Evolutionary conservation across 208 protist genomes (phyloP).

Genomic region (Zelonia costaricensis): DNA sequence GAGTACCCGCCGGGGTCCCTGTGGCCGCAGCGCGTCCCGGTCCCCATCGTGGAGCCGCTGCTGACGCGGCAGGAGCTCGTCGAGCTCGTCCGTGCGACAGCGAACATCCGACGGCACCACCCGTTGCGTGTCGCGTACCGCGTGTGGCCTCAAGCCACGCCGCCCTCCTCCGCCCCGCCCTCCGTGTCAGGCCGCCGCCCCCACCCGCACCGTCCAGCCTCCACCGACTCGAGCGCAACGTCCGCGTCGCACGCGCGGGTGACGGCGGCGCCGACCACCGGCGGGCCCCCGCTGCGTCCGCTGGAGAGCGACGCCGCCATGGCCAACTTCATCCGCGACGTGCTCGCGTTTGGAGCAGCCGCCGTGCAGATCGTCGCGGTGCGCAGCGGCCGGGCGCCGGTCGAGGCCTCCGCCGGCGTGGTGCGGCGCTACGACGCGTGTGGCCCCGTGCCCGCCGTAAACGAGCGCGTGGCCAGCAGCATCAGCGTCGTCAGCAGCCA

Average conservation of each 20-base stretch:
- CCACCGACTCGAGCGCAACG: too few species aligned
- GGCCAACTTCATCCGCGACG: slow-evolving; percentile 8
- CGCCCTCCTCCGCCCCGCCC: background rate
- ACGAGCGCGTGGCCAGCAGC: background rate
- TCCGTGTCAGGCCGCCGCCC: background rate
- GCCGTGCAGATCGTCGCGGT: slow-evolving; percentile 29
- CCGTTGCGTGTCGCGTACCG: slow-evolving; percentile 48
- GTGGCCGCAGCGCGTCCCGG: slow-evolving; percentile 10
- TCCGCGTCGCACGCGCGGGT: too few species aligned
- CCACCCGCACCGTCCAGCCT: background rate
- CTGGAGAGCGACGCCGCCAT: slow-evolving; percentile 22
- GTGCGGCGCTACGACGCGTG: too few species aligned
- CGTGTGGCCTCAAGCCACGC: slow-evolving; percentile 12
- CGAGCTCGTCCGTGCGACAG: slow-evolving; percentile 27
- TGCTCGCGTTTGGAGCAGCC: slow-evolving; percentile 9
- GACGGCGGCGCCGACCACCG: slow-evolving; percentile 6
- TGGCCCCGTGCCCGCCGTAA: background rate
- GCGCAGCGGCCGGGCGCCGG: slow-evolving; percentile 20
- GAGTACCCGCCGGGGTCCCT: slow-evolving; percentile 29
- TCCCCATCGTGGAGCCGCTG: slow-evolving; percentile 32
- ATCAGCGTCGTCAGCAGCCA: slow-evolving; percentile 2
- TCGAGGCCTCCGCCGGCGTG: slow-evolving; percentile 24
- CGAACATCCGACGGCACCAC: slow-evolving; percentile 26
- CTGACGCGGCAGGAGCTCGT: slow-evolving; percentile 36
- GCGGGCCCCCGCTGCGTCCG: slow-evolving; percentile 14